These are phyloP conservation scores for Penicillium sp. DNA, from an alignment of 2,329 filamentous ascomycete species.

Conservation along the genomic window DNA sequence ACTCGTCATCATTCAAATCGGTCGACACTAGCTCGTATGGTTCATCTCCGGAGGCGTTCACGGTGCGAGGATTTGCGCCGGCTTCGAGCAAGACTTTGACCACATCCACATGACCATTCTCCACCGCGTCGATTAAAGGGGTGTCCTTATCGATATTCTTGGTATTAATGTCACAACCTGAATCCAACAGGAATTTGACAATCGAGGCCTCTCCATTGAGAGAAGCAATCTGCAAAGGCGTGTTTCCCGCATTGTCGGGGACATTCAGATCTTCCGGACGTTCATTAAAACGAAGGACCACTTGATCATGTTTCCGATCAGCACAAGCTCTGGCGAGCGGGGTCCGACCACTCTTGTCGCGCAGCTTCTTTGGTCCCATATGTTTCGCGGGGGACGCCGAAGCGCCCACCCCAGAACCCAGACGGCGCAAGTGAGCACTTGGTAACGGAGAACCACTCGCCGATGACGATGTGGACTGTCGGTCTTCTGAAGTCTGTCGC, in stretches of 20 bases:
- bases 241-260: slow-evolving; percentile 94
- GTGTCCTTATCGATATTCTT: slow-evolving; percentile 83
- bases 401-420: slow-evolving; percentile 41
- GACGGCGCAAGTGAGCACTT: slow-evolving; percentile 41
- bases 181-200: slow-evolving; percentile 80
- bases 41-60: slow-evolving; percentile 90
- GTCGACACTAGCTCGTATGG: slow-evolving; percentile 80
- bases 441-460: slow-evolving; percentile 46
- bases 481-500: slow-evolving; percentile 48
- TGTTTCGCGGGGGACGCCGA: slow-evolving; percentile 68
- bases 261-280: slow-evolving; percentile 86
- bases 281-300: slow-evolving; percentile 72
- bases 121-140: slow-evolving; percentile 90
- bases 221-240: slow-evolving; percentile 88
- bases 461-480: slow-evolving; percentile 46
- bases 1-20: slow-evolving; percentile 65
- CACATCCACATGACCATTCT: slow-evolving; percentile 89
- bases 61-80: slow-evolving; percentile 86
- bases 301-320: slow-evolving; percentile 75
- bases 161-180: slow-evolving; percentile 80
- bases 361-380: slow-evolving; percentile 72
- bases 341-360: slow-evolving; percentile 91
- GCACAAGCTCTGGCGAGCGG: slow-evolving; percentile 87
- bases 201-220: slow-evolving; percentile 84
- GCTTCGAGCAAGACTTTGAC: slow-evolving; percentile 80